These are phyloP conservation scores for Russula brevipes DNA, from an alignment of 768 basidiomycete genomes.

Conservation along the genomic window DNA sequence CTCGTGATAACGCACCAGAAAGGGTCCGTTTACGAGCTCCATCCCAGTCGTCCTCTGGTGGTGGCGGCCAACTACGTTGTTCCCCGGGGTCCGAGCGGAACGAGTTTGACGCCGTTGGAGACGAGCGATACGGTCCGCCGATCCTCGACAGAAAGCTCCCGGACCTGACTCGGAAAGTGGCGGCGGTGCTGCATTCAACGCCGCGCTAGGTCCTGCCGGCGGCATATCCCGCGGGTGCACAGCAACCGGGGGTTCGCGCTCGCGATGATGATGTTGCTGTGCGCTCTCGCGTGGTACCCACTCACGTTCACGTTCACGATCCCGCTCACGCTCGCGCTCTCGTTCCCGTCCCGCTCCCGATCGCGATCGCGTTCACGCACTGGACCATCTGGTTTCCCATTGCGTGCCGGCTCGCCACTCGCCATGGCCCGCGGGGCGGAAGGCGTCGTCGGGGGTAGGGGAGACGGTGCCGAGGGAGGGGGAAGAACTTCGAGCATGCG, in stretches of 20 bases:
- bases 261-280: slow-evolving; percentile 14
- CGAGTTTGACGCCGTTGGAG: slow-evolving; percentile 29
- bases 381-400: slow-evolving; percentile 38
- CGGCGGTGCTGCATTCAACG: neutral
- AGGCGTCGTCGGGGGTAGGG: slow-evolving; percentile 53
- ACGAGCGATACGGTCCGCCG: slow-evolving; percentile 49
- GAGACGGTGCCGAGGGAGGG: slow-evolving; percentile 32
- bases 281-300: slow-evolving; percentile 22
- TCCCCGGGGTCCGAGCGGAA: slow-evolving; percentile 17
- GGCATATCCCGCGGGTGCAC: slow-evolving; percentile 13
- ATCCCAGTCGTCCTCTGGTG: slow-evolving; percentile 60
- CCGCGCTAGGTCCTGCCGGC: neutral
- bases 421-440: slow-evolving; percentile 73
- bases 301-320: slow-evolving; percentile 9
- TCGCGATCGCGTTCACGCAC: slow-evolving; percentile 37
- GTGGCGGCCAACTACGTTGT: slow-evolving; percentile 21
- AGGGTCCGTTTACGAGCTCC: slow-evolving; percentile 58
- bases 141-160: slow-evolving; percentile 53
- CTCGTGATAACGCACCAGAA: slow-evolving; percentile 44
- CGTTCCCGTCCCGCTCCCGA: slow-evolving; percentile 42
- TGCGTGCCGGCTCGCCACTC: slow-evolving; percentile 40
- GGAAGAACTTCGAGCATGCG: slow-evolving; percentile 44
- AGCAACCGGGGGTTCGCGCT: slow-evolving; percentile 2
- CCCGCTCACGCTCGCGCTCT: slow-evolving; percentile 24
- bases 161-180: slow-evolving; percentile 6